Percentiles rank a stretch among this genome's conserved stretches.
phyloP scores from a whole-genome alignment of 139 green algal genomes.

The Tetratostichococcus sp. region DNA sequence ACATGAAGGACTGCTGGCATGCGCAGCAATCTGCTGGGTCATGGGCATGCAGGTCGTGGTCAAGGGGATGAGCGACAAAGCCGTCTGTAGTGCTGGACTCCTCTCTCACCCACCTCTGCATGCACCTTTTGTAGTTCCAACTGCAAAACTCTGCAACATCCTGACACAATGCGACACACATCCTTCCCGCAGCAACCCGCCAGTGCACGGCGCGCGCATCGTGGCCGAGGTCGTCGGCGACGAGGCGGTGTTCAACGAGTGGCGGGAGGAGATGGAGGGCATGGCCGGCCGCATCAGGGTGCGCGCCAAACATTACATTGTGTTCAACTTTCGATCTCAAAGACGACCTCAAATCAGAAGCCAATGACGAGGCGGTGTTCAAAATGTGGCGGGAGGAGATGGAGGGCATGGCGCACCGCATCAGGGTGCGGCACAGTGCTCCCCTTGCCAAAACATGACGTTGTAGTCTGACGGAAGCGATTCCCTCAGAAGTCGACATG shows the following conservation, averaged over 20 bases:
- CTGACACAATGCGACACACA: too few species aligned
- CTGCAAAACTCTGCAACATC: too few species aligned
- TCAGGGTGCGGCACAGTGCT: constrained; percentile 27
- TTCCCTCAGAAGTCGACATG: background rate
- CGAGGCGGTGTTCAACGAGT: constrained; percentile 79
- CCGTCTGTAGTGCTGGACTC: too few species aligned
- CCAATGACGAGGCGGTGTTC: constrained; percentile 12
- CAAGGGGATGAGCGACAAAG: too few species aligned
- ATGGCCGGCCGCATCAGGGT: constrained; percentile 94
- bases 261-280: constrained; percentile 91
- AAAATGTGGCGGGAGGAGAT: constrained; percentile 56
- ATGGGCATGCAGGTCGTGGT: too few species aligned
- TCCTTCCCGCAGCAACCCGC: constrained; percentile 57
- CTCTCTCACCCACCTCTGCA: too few species aligned
- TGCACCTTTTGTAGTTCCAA: too few species aligned
- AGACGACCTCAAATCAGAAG: background rate
- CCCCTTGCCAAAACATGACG: too few species aligned
- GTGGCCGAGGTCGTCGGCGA: constrained; percentile 80
- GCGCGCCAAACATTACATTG: background rate
- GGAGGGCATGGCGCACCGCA: constrained; percentile 47
- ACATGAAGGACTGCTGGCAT: too few species aligned
- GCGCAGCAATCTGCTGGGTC: too few species aligned
- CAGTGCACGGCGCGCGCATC: constrained; percentile 83
- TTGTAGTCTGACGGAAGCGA: too few species aligned
- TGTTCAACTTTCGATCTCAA: background rate